Evolutionary conservation across 352 stramenopile species (phyloP).

Genomic region (Pythium brassicae): DNA sequence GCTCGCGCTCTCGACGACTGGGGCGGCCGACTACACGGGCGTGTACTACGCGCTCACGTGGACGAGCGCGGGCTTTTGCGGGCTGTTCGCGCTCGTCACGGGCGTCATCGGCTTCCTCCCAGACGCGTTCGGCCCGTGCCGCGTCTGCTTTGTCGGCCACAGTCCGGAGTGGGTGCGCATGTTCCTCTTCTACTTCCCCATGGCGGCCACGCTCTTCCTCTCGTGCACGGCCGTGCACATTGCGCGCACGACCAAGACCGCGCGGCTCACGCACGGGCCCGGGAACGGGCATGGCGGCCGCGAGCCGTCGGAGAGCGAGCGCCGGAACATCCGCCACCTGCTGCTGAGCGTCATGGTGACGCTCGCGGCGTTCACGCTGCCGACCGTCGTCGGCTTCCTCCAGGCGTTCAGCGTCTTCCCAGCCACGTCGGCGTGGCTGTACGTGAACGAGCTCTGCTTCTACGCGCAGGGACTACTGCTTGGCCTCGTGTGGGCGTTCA

Average conservation of each 20-base stretch:
- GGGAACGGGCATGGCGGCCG: not conserved
- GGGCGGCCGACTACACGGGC: constrained; percentile 48
- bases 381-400: constrained; percentile 34
- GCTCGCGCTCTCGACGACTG: constrained; percentile 18
- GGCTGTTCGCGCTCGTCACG: constrained; percentile 45
- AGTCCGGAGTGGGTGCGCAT: constrained; percentile 54
- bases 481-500: constrained; percentile 57
- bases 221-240: constrained; percentile 30
- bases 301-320: constrained; percentile 26
- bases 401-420: constrained; percentile 31
- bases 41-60: constrained; percentile 60
- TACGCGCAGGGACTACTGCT: constrained; percentile 61
- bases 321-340: constrained; percentile 41
- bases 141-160: constrained; percentile 42
- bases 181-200: constrained; percentile 56
- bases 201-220: constrained; percentile 25
- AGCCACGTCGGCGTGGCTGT: constrained; percentile 37
- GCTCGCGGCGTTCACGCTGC: constrained; percentile 32
- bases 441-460: constrained; percentile 59
- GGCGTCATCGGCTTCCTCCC: constrained; percentile 69
- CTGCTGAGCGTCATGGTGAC: constrained; percentile 43
- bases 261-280: not conserved
- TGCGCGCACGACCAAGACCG: constrained; percentile 12
- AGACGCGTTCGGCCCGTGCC: constrained; percentile 50
- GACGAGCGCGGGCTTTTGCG: constrained; percentile 30